Conservation (phyloP, 1,284 basidiomycete genomes). For the Lignosus rhinocerotis region DNA sequence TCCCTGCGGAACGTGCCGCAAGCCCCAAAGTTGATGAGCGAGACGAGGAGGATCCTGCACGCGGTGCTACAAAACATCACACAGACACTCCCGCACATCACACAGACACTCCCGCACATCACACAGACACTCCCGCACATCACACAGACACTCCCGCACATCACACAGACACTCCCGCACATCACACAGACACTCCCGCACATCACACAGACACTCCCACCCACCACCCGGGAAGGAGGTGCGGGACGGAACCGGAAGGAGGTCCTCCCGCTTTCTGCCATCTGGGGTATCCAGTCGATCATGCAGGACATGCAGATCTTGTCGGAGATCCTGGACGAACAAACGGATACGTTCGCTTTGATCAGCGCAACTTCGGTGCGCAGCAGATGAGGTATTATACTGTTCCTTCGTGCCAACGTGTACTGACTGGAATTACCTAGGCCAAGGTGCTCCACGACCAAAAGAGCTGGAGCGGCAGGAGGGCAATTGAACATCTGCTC, state of each 20-base stretch:
- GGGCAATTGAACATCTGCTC: conserved; percentile 84
- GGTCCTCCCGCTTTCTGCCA: conserved; percentile 63
- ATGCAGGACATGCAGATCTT: conserved; percentile 83
- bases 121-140: conserved; percentile 56
- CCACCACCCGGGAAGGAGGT: conserved; percentile 40
- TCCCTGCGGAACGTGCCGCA: conserved; percentile 86
- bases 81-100: conserved; percentile 56
- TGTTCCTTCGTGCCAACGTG: conserved; percentile 1
- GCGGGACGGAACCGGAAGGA: conserved; percentile 73
- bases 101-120: conserved; percentile 56
- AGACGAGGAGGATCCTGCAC: conserved; percentile 86
- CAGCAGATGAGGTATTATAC: conserved; percentile 69
- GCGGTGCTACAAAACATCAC: conserved; percentile 82
- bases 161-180: conserved; percentile 56
- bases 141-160: conserved; percentile 56
- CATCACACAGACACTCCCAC: conserved; percentile 68
- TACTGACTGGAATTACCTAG: conserved; percentile 39
- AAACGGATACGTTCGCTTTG: conserved; percentile 87
- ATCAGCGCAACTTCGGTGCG: conserved; percentile 89
- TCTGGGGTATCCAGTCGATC: conserved; percentile 80
- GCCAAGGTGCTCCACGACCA: conserved; percentile 92
- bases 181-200: conserved; percentile 58
- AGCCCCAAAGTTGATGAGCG: conserved; percentile 83
- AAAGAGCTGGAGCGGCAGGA: conserved; percentile 88
- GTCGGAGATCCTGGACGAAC: conserved; percentile 84